Conservation (phyloP, 2,329 filamentous ascomycete genomes). For the Apiospora arundinis region DNA sequence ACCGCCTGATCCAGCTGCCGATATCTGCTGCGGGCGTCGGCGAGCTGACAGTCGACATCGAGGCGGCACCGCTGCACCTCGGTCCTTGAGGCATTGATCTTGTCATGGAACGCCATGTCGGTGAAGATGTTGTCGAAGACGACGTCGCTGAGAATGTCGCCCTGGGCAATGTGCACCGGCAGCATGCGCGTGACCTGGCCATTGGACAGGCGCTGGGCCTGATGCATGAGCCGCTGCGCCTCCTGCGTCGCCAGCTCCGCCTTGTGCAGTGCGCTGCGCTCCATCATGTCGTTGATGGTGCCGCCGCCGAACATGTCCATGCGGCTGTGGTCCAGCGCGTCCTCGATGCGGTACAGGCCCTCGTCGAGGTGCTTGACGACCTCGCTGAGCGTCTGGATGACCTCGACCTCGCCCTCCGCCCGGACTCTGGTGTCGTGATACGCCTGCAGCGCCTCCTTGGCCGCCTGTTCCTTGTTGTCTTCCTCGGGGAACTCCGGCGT, state of each 20-base stretch:
- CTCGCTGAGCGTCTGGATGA: conserved; percentile 46
- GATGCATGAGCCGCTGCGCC: conserved; percentile 46
- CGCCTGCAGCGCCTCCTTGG: conserved; percentile 41
- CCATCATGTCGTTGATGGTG: conserved; percentile 56
- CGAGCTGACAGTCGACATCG: conserved; percentile 40
- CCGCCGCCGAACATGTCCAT: conserved; percentile 57
- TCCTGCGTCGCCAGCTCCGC: conserved; percentile 52
- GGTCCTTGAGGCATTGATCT: conserved; percentile 52
- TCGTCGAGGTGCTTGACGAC: conserved; percentile 45
- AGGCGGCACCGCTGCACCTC: conserved; percentile 45
- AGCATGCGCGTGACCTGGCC: conserved; percentile 47
- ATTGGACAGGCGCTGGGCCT: conserved; percentile 47
- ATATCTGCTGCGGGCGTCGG: conserved; percentile 31
- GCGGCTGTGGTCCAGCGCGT: conserved; percentile 43
- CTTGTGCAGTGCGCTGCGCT: conserved; percentile 55
- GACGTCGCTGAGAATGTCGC: conserved; percentile 55
- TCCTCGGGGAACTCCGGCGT: conserved; percentile 61
- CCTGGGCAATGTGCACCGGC: conserved; percentile 50
- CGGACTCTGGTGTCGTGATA: conserved; percentile 46
- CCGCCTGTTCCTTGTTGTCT: conserved; percentile 51
- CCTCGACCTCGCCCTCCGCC: conserved; percentile 50
- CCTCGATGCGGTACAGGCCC: conserved; percentile 38
- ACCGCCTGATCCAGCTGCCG: conserved; percentile 38
- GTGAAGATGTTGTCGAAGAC: conserved; percentile 63
- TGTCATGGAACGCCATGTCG: conserved; percentile 58